A percentile compares a stretch with the other conserved stretches of the same genome.
Evolutionary conservation across 2,329 filamentous ascomycete species (phyloP).

Genomic region (Calonectria pseudoturangicola): DNA sequence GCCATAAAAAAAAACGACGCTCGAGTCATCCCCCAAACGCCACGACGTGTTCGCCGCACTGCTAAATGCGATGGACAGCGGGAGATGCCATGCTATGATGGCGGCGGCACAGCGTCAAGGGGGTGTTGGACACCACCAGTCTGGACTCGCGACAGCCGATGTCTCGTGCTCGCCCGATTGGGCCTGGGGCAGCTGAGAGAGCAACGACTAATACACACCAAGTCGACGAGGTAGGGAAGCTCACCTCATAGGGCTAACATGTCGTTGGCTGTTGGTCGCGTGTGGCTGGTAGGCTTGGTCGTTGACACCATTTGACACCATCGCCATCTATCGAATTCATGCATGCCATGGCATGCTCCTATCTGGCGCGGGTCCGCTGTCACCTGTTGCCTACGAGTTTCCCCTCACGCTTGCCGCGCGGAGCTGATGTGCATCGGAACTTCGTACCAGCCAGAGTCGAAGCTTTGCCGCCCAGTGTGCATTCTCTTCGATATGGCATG

Average conservation of each 20-base stretch:
- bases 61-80: neutral
- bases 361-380: neutral
- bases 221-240: neutral
- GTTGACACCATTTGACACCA: conserved; percentile 33
- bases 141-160: conserved; percentile 36
- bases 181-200: conserved; percentile 27
- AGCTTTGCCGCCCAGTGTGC: neutral
- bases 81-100: conserved; percentile 23
- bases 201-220: conserved; percentile 27
- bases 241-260: conserved; percentile 14
- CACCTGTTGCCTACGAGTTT: conserved; percentile 1
- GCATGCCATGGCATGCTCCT: conserved; percentile 26
- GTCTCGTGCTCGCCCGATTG: conserved; percentile 30
- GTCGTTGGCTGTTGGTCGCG: neutral
- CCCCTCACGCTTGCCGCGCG: conserved; percentile 21
- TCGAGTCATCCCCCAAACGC: conserved; percentile 37
- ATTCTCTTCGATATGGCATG: neutral
- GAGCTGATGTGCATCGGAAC: conserved; percentile 8
- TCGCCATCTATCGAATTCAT: conserved; percentile 24
- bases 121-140: conserved; percentile 28
- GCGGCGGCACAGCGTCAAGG: conserved; percentile 31
- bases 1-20: neutral
- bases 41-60: conserved; percentile 29
- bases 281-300: conserved; percentile 12
- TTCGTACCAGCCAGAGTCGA: conserved; percentile 6